phyloP scores from a whole-genome alignment of 768 basidiomycete species.

The Chalciporus pseudorubinellus region DNA sequence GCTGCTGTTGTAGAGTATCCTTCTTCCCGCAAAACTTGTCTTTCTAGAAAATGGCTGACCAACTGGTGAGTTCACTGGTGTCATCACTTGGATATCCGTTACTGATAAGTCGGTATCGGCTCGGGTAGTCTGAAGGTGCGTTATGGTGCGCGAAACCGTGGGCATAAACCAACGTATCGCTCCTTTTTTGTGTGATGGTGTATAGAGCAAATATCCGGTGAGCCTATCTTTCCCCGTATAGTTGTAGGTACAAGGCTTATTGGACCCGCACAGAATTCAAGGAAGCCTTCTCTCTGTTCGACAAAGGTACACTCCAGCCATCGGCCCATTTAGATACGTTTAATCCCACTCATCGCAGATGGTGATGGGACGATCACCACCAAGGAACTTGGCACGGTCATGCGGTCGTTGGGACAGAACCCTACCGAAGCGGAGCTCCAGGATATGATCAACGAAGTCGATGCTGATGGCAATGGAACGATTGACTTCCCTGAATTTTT shows the following conservation, averaged over 20 bases:
- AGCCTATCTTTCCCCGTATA: slow-evolving; percentile 22
- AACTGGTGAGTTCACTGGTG: slow-evolving; percentile 43
- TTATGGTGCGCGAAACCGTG: slow-evolving; percentile 10
- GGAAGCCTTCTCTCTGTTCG: slow-evolving; percentile 97
- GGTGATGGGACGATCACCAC: slow-evolving; percentile 94
- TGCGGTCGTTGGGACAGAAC: slow-evolving; percentile 92
- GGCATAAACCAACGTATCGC: not conserved
- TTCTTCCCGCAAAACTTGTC: not conserved
- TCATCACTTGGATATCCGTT: slow-evolving; percentile 7
- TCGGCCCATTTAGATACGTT: not conserved
- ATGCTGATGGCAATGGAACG: slow-evolving; percentile 83
- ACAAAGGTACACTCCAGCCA: slow-evolving; percentile 61
- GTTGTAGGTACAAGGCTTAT: slow-evolving; percentile 2
- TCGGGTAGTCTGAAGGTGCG: slow-evolving; percentile 61
- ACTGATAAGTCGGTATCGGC: slow-evolving; percentile 18
- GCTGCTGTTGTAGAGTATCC: not conserved
- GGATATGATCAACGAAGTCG: slow-evolving; percentile 96
- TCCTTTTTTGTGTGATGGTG: not conserved
- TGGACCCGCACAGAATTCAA: slow-evolving; percentile 77
- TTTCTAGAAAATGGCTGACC: slow-evolving; percentile 50
- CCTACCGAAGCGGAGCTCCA: slow-evolving; percentile 89
- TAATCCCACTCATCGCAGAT: slow-evolving; percentile 42
- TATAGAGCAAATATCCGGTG: slow-evolving; percentile 89
- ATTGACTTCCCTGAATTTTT: slow-evolving; percentile 87
- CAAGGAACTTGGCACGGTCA: slow-evolving; percentile 87